Evolutionary conservation across 768 basidiomycete genomes (phyloP).

Genomic region (Ramaria rubella): DNA sequence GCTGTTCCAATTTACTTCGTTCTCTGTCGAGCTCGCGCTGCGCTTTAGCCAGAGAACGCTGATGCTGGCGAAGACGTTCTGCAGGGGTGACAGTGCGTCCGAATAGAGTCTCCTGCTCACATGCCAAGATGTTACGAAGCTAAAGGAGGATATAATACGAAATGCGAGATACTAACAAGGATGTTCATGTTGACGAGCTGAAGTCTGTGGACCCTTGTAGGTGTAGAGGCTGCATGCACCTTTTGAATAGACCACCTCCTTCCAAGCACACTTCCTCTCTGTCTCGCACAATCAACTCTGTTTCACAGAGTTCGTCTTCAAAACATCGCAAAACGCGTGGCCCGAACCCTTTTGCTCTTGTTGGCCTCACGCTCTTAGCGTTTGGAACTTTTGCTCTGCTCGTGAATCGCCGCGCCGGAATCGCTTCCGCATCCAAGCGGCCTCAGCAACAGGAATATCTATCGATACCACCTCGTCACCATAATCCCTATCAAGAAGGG

Average conservation of each 20-base stretch:
- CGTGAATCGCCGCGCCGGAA: conserved; percentile 48
- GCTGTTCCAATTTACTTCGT: conserved; percentile 85
- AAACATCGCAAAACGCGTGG: background rate
- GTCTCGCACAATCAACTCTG: background rate
- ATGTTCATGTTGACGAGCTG: conserved; percentile 6
- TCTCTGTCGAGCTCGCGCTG: conserved; percentile 98
- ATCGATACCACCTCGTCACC: conserved; percentile 54
- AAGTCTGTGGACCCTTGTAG: conserved; percentile 1
- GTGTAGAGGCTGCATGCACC: background rate
- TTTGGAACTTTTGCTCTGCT: conserved; percentile 52
- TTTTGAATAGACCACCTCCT: background rate
- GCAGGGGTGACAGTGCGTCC: conserved; percentile 93
- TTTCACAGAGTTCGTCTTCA: background rate
- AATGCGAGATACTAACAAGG: conserved; percentile 2
- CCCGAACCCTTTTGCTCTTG: conserved; percentile 60
- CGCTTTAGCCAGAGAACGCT: conserved; percentile 91
- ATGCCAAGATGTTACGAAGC: background rate
- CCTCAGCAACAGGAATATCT: conserved; percentile 60
- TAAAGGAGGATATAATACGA: background rate
- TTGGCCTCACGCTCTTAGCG: conserved; percentile 49
- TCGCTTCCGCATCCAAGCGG: conserved; percentile 53
- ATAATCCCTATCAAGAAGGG: conserved; percentile 12
- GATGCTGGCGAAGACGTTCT: conserved; percentile 93
- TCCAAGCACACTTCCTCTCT: background rate
- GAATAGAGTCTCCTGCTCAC: conserved; percentile 81